Evolutionary conservation across 2,329 filamentous ascomycete genomes (phyloP).

Genomic region (Aureobasidium mangrovei): DNA sequence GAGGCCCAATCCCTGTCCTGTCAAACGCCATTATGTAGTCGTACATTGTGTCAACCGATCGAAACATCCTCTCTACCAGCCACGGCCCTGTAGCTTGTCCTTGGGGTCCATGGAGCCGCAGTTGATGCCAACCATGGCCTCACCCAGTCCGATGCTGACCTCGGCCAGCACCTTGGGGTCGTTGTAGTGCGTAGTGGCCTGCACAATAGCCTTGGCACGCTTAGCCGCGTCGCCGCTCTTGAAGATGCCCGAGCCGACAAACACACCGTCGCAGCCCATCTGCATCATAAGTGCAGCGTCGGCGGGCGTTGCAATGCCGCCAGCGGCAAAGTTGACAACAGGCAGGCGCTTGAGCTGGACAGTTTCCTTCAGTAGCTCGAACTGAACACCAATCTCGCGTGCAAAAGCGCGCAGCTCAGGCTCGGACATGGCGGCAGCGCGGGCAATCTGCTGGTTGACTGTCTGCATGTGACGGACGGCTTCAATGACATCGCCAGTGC

Average conservation of each 20-base stretch:
- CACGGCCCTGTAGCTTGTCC: constrained; percentile 76
- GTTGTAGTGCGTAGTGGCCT: constrained; percentile 83
- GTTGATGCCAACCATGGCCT: constrained; percentile 97
- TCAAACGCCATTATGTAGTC: too few species aligned
- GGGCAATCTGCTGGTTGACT: constrained; percentile 71
- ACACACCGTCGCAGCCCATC: constrained; percentile 93
- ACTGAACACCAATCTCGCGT: constrained; percentile 71
- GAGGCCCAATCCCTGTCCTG: not conserved
- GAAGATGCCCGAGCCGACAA: constrained; percentile 95
- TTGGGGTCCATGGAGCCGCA: constrained; percentile 65
- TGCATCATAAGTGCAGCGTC: constrained; percentile 99
- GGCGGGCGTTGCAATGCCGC: constrained; percentile 97
- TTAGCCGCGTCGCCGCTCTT: constrained; percentile 87
- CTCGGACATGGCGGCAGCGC: constrained; percentile 57
- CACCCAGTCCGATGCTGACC: constrained; percentile 80
- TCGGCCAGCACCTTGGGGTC: constrained; percentile 80
- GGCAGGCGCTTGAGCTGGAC: constrained; percentile 80
- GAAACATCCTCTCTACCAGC: constrained; percentile 55
- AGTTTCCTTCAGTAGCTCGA: constrained; percentile 72
- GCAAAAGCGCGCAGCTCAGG: constrained; percentile 70
- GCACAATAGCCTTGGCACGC: constrained; percentile 88
- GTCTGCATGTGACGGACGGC: constrained; percentile 94
- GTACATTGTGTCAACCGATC: not conserved
- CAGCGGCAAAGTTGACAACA: constrained; percentile 95
- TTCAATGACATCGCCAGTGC: constrained; percentile 93